Base-by-base conservation (phyloP, 257 asterid genomes). In the Solanum sitiens region DNA sequence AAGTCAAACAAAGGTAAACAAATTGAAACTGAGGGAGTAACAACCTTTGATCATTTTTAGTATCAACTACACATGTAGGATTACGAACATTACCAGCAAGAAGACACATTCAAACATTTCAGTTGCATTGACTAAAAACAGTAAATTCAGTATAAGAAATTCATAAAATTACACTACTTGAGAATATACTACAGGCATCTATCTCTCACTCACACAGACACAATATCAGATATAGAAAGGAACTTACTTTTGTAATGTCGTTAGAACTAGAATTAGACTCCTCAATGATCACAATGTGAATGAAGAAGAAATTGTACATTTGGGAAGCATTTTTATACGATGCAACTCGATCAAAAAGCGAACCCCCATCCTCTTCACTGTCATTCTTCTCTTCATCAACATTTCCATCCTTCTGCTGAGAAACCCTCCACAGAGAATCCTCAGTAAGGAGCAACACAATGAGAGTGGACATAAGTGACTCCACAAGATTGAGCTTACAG, bases 391-490 rank as follows among this genome's bases (percentile, higher is more conserved):
- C 96, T 47, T 87, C 89, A 39, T 84, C 92, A n/a, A 74, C 95
- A 44, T 91, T 90, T 45, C 35, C 91, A 88, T 87, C 87, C 86
- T 61, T 92, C 87, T 61, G 61, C 68, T 70, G 70, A 87, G 89
- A 53, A 88, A 91, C 86, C 88, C 92, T 79, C 87, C 88, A 44
- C 89, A 95, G 92, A 4, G 93, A 93, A 88, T 95, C 98, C 7
- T 95, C 97, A 87, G 93, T 94, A 5, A 98, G 98, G 83, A 95
- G 90, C 87, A 97, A 83, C 27, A 97, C 99, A 83, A 98, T 95
- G 65, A 97, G 90, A 90, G 95, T 95, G 72, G 98, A 95, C 96
- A 98, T 94, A 89, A 97, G 84, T 14, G 97, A 90, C 91, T 97
- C 98, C 90, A 91, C 97, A 86, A 95, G 87, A 89, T 94, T 92